Evolutionary conservation across 345 rosid species (phyloP), one percentile per base, ranked within the genome.

Genomic region (Cardiospermum halicacabum): DNA sequence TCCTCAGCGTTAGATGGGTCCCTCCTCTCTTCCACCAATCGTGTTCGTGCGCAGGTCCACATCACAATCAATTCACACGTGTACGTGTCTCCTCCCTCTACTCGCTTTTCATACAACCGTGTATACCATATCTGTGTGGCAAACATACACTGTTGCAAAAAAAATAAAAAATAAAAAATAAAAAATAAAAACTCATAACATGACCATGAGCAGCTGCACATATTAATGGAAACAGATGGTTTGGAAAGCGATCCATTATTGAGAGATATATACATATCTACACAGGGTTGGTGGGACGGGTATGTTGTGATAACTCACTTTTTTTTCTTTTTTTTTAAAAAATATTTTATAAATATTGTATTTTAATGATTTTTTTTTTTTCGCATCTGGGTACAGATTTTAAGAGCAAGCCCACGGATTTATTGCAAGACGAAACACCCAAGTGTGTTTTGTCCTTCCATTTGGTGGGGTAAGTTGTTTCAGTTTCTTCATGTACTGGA

Each of bases 401-500:
- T 59, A 64, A 45, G 45, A 9, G 60, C 53, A 67, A 11, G 68
- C 74, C 70, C 67, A 45, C 69, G 24, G 68, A 75, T 61, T 77
- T 58, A 75, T 67, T 67, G 74, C 68, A 64, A 19, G 51, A 27
- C 36, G 36, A 62, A 72, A 54, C 63, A 45, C 42, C 65, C 25
- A 21, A 28, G 11, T 36, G 9, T 62, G 19, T 49, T 36, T 60
- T 31, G 45, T 18, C 22, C 43, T 53, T 19, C 48, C 43, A 30
- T 21, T n/a, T 62, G 40, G 34, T 50, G 45, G 54, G 40, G 2
- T 58, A 54, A 30, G 69, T 22, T 60, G 66, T 60, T 25, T 43
- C 42, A n/a, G 49, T 47, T 60, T 49, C 62, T 18, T 15, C 26
- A 2, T 19, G 42, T 50, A 51, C 22, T 71, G 72, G 53, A 19